A percentile compares a stretch with the other conserved stretches of the same genome.
Conservation (phyloP, 2,329 filamentous ascomycete species). For the Penicillium sp. region DNA sequence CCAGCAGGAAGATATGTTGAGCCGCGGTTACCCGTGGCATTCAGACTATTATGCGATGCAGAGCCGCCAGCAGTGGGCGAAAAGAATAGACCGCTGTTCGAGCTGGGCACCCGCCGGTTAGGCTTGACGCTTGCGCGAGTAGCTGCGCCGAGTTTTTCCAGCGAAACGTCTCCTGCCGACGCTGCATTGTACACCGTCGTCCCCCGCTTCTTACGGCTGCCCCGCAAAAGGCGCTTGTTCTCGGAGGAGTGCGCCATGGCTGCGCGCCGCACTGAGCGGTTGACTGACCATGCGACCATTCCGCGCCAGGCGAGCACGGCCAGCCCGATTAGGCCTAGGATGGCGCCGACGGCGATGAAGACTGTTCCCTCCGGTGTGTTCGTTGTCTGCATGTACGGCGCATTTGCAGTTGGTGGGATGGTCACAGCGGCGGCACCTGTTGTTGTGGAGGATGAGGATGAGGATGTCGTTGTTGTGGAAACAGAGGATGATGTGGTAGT, state of each 20-base stretch:
- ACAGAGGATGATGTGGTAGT: constrained; percentile 24
- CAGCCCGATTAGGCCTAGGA: constrained; percentile 77
- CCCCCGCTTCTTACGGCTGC: constrained; percentile 38
- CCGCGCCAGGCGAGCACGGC: constrained; percentile 85
- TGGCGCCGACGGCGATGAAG: constrained; percentile 90
- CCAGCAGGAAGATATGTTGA: constrained; percentile 84
- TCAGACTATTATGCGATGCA: constrained; percentile 49
- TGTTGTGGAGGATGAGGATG: constrained; percentile 56
- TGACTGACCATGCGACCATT: constrained; percentile 84
- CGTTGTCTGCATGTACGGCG: constrained; percentile 89
- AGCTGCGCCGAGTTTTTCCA: constrained; percentile 49
- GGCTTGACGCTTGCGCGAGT: constrained; percentile 40
- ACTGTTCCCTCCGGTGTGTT: constrained; percentile 86
- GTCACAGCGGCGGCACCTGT: constrained; percentile 63
- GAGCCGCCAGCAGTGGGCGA: constrained; percentile 73
- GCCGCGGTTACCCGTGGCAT: constrained; percentile 54
- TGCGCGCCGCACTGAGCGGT: constrained; percentile 84
- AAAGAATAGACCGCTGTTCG: constrained; percentile 83
- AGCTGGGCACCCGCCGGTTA: constrained; percentile 40
- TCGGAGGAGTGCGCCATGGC: constrained; percentile 73
- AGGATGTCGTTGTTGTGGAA: constrained; percentile 32
- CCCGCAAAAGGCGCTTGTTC: constrained; percentile 64
- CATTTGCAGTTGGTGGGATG: constrained; percentile 78
- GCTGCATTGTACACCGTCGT: constrained; percentile 25
- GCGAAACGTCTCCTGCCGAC: constrained; percentile 48